Conservation (phyloP, 2,329 filamentous ascomycete species). For the Hypomyces perniciosus region DNA sequence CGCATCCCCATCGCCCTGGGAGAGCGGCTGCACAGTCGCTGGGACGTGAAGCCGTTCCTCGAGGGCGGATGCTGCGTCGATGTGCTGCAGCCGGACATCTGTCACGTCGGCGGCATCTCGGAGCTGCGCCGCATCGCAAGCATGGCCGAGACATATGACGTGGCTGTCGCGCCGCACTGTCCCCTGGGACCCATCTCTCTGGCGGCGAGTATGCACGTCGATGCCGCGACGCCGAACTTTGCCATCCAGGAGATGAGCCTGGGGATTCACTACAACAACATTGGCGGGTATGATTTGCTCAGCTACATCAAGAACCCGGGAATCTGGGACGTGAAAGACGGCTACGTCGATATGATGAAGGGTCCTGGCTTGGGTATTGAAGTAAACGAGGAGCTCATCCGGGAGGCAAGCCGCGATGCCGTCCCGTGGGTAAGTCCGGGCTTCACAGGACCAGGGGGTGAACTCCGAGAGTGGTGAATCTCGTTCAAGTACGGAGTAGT, state of each 20-base stretch:
- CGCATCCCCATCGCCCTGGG: constrained; percentile 64
- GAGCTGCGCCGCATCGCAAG: constrained; percentile 63
- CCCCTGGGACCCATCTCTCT: constrained; percentile 67
- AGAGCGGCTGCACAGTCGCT: constrained; percentile 64
- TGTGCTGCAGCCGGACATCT: constrained; percentile 67
- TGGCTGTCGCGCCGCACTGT: constrained; percentile 67
- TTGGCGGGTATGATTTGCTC: constrained; percentile 53
- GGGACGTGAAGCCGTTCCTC: constrained; percentile 68
- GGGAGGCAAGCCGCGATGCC: constrained; percentile 50
- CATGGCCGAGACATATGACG: constrained; percentile 69
- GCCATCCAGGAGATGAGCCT: constrained; percentile 73
- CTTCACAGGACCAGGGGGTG: constrained; percentile 62
- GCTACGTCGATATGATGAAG: constrained; percentile 54
- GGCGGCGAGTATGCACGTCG: constrained; percentile 65
- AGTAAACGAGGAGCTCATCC: constrained; percentile 62
- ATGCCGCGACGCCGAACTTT: constrained; percentile 56
- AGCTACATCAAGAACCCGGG: constrained; percentile 60
- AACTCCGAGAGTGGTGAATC: constrained; percentile 61
- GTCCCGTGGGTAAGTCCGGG: constrained; percentile 60
- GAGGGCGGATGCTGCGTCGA: constrained; percentile 62
- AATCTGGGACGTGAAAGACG: constrained; percentile 61
- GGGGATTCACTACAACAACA: constrained; percentile 73
- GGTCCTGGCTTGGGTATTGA: constrained; percentile 64
- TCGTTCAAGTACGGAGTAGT: no score
- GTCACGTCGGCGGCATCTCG: constrained; percentile 66